A percentile compares a stretch with the other conserved stretches of the same genome.
Evolutionary conservation across 768 basidiomycete species (phyloP).

Genomic region (Mrakia gelida): DNA sequence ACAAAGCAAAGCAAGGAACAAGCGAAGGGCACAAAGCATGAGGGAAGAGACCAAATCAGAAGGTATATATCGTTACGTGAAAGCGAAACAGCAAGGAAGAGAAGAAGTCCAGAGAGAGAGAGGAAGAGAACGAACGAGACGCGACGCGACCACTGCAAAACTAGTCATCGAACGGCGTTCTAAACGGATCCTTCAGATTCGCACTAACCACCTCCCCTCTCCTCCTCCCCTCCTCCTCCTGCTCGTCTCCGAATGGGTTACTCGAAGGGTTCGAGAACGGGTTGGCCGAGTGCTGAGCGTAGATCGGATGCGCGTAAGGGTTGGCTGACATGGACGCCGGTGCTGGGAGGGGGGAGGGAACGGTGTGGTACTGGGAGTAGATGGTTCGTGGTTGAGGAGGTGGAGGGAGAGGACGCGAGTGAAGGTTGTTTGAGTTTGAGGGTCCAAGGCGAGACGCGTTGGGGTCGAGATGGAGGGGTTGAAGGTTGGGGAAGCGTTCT

Average conservation of each 20-base stretch:
- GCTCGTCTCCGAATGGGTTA: slow-evolving; percentile 13
- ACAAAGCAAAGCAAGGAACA: background rate
- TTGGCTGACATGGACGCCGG: background rate
- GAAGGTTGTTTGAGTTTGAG: no score
- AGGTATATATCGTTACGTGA: background rate
- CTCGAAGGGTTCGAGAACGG: background rate
- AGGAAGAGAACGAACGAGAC: no score
- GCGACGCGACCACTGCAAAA: no score
- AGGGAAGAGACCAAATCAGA: background rate
- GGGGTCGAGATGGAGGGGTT: background rate
- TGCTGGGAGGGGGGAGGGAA: background rate
- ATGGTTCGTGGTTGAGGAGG: background rate
- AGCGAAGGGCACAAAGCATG: background rate
- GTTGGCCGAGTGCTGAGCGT: background rate
- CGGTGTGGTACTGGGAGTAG: slow-evolving; percentile 2
- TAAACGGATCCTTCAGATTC: slow-evolving; percentile 4
- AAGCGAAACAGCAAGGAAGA: no score
- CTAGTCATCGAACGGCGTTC: slow-evolving; percentile 12
- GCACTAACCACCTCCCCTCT: background rate
- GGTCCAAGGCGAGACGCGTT: background rate
- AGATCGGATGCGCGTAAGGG: background rate
- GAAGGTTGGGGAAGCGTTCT: background rate
- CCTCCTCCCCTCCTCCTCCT: background rate
- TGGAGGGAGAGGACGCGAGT: background rate
- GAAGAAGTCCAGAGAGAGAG: no score